Base-by-base conservation (phyloP, 1,284 basidiomycete species). In the Malassezia brasiliensis region DNA sequence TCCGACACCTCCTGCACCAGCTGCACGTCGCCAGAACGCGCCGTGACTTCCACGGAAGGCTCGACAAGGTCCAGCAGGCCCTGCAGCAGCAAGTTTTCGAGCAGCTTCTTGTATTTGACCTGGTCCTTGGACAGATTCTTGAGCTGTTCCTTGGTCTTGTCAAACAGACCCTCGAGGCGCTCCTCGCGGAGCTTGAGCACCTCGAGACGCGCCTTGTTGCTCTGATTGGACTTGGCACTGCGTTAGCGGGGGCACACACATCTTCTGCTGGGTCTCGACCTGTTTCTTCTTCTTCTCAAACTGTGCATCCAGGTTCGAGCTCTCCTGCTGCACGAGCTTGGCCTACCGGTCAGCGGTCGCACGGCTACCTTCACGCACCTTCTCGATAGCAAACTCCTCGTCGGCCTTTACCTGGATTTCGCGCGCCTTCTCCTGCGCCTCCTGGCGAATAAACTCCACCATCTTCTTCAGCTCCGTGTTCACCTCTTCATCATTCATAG, bases 381-480 rank as follows among this genome's bases (percentile, higher is more conserved):
- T 74, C 40, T 74, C 72, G 45, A 74, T 74, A 17, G 72, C 69
- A 46, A 72, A 72, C 53, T 74, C 72, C 46, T 74, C 72, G 52
- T 74, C 72, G 1, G 72, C 72, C 58, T 72, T 72, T 59, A 74
- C 69, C 60, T 74, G 72, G 47, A 74, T 74, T 59, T 74, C 72
- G 14, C 69, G 56, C 10, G 72, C 72, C 62, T 74, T 74, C 45
- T 74, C 72, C 28, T 69, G 64, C 14, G 72, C 72, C 56, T 74
- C 72, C 57, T 74, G 72, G 54, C 72, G 72, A 61, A 74, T 74
- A 58, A 74, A 74, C 32, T 69, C 66, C 39, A 72, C 67, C 91
- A 96, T 96, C 84, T 96, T 96, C 81, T 90, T 94, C 88, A 96
- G 90, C 81, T 96, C 91, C 69, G 79, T 86, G 74, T 90, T 80